Percentiles rank a stretch among this genome's conserved stretches.
These are phyloP conservation scores for Phoenix roebelenii DNA, from an alignment of 176 grass and related monocot genomes.

Conservation along the genomic window DNA sequence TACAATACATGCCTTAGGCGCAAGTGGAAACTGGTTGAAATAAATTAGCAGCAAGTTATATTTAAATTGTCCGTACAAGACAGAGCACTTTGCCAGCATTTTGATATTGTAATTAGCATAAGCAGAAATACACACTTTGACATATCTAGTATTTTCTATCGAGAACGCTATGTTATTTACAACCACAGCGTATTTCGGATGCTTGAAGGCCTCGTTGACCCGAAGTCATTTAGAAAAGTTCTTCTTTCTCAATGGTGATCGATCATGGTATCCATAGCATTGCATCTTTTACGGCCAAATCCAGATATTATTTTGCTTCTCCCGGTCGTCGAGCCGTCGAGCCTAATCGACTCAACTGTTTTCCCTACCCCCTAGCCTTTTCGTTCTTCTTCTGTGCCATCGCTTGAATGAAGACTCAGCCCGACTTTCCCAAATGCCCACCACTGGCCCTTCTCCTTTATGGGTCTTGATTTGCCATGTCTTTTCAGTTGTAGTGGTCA, in stretches of 20 bases:
- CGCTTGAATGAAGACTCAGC: slow-evolving; percentile 16
- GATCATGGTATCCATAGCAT: slow-evolving; percentile 10
- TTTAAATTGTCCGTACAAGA: too few species aligned
- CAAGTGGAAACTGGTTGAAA: too few species aligned
- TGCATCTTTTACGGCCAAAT: background rate
- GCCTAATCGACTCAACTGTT: background rate
- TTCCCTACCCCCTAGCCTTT: slow-evolving; percentile 4
- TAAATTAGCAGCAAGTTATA: too few species aligned
- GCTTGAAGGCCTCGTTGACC: slow-evolving; percentile 3
- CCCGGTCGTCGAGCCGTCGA: too few species aligned
- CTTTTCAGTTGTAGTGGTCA: slow-evolving; percentile 2
- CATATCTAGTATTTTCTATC: too few species aligned
- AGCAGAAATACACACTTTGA: too few species aligned
- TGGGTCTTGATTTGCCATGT: slow-evolving; percentile 9
- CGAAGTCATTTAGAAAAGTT: slow-evolving; percentile 10
- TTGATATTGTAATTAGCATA: too few species aligned
- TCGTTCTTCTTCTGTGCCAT: slow-evolving; percentile 12
- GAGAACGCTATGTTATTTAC: background rate
- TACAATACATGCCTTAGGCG: too few species aligned
- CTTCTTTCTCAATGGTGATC: slow-evolving; percentile 13
- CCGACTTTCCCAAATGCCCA: slow-evolving; percentile 7
- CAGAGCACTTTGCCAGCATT: too few species aligned
- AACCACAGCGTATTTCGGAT: background rate
- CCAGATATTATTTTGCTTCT: slow-evolving; percentile 1
- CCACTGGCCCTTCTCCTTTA: background rate